Conservation (phyloP, 352 stramenopile genomes). For the Phytophthora pini region DNA sequence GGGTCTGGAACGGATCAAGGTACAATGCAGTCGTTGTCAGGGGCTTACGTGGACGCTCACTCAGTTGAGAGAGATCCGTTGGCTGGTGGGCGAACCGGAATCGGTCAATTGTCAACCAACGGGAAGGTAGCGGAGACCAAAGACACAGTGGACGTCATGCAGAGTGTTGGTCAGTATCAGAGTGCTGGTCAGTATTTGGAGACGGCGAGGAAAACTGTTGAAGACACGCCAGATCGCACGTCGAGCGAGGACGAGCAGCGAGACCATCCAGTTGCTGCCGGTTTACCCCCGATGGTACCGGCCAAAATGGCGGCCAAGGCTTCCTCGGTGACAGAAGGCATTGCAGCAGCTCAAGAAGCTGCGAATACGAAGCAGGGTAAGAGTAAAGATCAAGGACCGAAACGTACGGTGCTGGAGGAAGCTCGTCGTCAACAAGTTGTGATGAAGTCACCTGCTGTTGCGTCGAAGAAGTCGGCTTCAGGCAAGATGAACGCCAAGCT, state of each 20-base stretch:
- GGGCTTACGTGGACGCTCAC: neutral
- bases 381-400: neutral
- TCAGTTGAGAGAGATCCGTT: neutral
- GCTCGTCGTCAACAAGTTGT: neutral
- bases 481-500: constrained; percentile 7
- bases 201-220: neutral
- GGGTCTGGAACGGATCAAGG: neutral
- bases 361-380: neutral
- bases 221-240: constrained; percentile 25
- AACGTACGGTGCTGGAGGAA: constrained; percentile 2
- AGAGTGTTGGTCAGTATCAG: constrained; percentile 23
- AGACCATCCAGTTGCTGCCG: neutral
- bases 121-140: constrained; percentile 1
- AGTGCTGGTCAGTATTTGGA: constrained; percentile 16
- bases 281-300: constrained; percentile 5
- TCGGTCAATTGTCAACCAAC: neutral
- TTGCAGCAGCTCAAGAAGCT: constrained; percentile 6
- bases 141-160: neutral
- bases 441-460: neutral
- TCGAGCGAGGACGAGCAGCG: constrained; percentile 30
- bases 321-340: neutral
- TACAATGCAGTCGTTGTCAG: neutral
- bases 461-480: neutral
- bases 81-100: neutral
- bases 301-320: constrained; percentile 4